Conservation (phyloP, 495 filamentous ascomycete species). For the Rhypophila decipiens region DNA sequence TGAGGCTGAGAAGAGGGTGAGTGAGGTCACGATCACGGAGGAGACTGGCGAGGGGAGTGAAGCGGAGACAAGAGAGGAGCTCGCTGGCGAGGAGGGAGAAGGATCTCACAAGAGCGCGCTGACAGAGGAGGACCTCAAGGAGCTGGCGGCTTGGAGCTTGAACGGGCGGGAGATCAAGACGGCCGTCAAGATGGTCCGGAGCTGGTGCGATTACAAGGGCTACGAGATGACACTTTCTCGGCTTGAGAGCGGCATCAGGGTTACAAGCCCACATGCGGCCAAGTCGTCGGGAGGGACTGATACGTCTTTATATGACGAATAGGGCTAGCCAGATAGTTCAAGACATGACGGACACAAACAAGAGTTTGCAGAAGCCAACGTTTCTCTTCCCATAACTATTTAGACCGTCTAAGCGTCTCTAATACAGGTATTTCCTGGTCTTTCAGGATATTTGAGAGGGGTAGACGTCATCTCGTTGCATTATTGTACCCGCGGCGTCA, state of each 20-base stretch:
- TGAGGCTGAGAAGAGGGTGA: neutral
- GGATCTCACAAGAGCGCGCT: conserved; percentile 22
- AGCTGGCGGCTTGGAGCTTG: conserved; percentile 40
- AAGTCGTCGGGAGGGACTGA: conserved; percentile 11
- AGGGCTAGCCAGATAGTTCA: neutral
- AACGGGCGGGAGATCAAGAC: conserved; percentile 65
- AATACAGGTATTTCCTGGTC: too few species aligned
- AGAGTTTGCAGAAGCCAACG: neutral
- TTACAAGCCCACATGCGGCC: conserved; percentile 26
- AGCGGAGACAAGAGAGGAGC: neutral
- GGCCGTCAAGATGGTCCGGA: conserved; percentile 45
- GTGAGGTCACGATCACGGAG: neutral
- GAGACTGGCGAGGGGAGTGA: neutral
- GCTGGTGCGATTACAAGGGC: conserved; percentile 32
- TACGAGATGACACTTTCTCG: conserved; percentile 26
- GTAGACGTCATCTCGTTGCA: too few species aligned
- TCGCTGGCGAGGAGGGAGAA: conserved; percentile 2
- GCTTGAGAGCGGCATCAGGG: conserved; percentile 30
- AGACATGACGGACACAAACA: neutral
- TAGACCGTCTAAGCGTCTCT: too few species aligned
- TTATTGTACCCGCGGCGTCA: too few species aligned
- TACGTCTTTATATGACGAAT: conserved; percentile 18
- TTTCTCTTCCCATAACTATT: too few species aligned
- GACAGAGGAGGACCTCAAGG: conserved; percentile 35
- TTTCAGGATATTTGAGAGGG: too few species aligned